Evolutionary conservation across 306 rosid genomes (phyloP), one percentile per base, ranked within the genome.

Genomic region (Pterocarpus macrocarpus): DNA sequence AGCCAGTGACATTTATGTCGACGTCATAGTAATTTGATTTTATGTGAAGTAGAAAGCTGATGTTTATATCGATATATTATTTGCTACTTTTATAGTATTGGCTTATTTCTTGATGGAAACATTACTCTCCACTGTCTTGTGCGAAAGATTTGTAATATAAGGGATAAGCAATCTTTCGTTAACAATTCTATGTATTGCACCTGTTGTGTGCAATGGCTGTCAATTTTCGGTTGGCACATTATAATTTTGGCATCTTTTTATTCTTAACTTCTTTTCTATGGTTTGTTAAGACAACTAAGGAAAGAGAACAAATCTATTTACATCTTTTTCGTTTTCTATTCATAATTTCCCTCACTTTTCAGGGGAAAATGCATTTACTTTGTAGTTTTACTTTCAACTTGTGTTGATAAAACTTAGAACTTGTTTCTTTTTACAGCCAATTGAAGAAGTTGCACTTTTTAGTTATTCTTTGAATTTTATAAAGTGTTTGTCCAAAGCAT

Each of bases 201-300:
- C 71, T 62, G 6, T 72, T 78, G 63, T 36, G 50, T 44, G 56
- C 75, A 45, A 55, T 53, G 61, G 58, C 4, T 43, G 76, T 86
- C 86, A 83, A 76, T 86, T 86, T 76, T 80, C 43, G 33, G 89
- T 66, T 86, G 87, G 69, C 57, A 83, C 82, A 50, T 73, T 32
- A 3, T 57, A 57, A 5, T 64, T 82, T 39, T 47, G 33, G 52
- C 65, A 72, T 80, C 79, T 69, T 79, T 39, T 49, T 57, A 8
- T 71, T 76, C 47, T 56, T 75, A 74, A 55, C 47, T 69, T 75
- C 3, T 35, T 81, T 64, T 62, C 50, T 52, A 12, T 65, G 45
- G 28, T 16, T 69, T 64, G 72, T 83, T 58, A 30, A 47, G 62
- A 83, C 45, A 53, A 69, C 77, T 69, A 63, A 74, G 62, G 62